These are phyloP conservation scores for Zygoascus sp. DNA, from an alignment of 1,139 yeast species.

Conservation along the genomic window DNA sequence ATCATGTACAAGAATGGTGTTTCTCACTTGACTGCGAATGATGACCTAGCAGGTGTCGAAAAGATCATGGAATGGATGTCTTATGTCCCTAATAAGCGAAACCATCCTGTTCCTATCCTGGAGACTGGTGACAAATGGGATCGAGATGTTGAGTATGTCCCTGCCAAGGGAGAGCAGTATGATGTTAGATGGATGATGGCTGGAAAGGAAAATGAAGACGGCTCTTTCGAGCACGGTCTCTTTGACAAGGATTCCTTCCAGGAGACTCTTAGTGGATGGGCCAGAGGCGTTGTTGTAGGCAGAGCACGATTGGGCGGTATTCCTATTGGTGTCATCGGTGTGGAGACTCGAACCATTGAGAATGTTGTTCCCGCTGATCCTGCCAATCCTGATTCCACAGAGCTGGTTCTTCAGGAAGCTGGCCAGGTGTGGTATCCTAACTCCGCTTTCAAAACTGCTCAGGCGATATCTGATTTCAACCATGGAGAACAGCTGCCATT, in stretches of 20 bases:
- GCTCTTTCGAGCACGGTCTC: slow-evolving; percentile 74
- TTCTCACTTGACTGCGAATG: slow-evolving; percentile 90
- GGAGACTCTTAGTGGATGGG: slow-evolving; percentile 99
- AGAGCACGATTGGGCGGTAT: slow-evolving; percentile 98
- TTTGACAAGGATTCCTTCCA: slow-evolving; percentile 91
- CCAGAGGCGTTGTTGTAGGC: slow-evolving; percentile 96
- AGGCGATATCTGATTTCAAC: slow-evolving; percentile 95
- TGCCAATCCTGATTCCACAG: slow-evolving; percentile 93
- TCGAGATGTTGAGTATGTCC: slow-evolving; percentile 79
- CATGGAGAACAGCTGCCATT: slow-evolving; percentile 96
- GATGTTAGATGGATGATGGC: slow-evolving; percentile 95
- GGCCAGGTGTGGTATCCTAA: slow-evolving; percentile 99
- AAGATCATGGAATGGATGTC: slow-evolving; percentile 95
- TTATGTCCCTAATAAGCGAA: slow-evolving; percentile 89
- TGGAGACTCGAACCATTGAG: slow-evolving; percentile 85
- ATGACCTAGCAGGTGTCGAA: slow-evolving; percentile 94
- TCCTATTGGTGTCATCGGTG: slow-evolving; percentile 96
- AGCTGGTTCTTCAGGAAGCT: slow-evolving; percentile 83
- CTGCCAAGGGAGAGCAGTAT: slow-evolving; percentile 66
- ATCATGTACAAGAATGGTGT: slow-evolving; percentile 98
- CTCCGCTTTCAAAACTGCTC: slow-evolving; percentile 98
- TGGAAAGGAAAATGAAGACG: slow-evolving; percentile 67
- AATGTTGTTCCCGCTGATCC: slow-evolving; percentile 95
- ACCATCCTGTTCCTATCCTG: slow-evolving; percentile 85
- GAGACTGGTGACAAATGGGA: slow-evolving; percentile 84